A percentile compares a stretch with the other conserved stretches of the same genome.
Evolutionary conservation across 208 protist species (phyloP).

Genomic region (Leishmania turanica): DNA sequence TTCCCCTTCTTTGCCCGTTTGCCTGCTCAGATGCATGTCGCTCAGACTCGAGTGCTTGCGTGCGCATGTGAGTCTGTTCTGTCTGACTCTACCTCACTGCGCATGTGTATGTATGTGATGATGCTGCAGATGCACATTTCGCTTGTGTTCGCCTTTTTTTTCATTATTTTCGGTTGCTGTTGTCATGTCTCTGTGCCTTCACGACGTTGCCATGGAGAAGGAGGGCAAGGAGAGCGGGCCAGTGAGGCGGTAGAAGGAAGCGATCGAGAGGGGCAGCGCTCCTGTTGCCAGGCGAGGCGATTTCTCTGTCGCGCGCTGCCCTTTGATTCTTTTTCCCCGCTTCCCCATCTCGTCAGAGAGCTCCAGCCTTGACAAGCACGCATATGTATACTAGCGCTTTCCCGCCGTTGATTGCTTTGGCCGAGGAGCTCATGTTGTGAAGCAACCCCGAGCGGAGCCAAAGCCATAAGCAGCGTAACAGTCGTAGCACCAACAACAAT

Average conservation of each 20-base stretch:
- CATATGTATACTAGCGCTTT: slow-evolving; percentile 12
- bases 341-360: not conserved
- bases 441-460: not conserved
- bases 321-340: not conserved
- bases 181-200: not conserved
- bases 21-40: not conserved
- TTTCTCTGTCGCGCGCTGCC: not conserved
- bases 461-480: not conserved
- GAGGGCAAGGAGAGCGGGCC: not conserved
- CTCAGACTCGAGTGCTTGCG: not conserved
- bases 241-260: not conserved
- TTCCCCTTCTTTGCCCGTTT: not conserved
- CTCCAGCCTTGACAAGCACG: not conserved
- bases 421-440: not conserved
- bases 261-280: not conserved
- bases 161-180: not conserved
- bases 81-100: not conserved
- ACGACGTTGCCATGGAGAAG: not conserved
- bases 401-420: not conserved
- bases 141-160: not conserved
- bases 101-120: not conserved
- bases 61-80: not conserved
- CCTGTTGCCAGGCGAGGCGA: not conserved
- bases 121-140: not conserved
- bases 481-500: not conserved